Evolutionary conservation across 2,329 filamentous ascomycete genomes (phyloP).

Genomic region (Fusarium sp.): DNA sequence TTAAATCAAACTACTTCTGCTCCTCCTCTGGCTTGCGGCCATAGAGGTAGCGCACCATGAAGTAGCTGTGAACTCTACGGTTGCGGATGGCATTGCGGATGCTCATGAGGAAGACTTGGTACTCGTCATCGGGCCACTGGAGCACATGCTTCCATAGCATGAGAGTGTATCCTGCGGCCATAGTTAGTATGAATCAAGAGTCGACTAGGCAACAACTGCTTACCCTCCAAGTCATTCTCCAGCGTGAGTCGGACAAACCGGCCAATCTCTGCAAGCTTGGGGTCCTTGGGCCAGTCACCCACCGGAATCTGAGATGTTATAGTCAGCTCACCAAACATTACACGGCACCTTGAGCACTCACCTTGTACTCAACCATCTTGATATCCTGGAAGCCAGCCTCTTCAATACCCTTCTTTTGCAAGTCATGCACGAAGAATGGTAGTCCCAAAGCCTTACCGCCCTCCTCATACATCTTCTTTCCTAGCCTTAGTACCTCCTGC

Average conservation of each 20-base stretch:
- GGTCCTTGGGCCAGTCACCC: conserved; percentile 33
- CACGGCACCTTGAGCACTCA: not conserved
- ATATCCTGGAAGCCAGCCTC: conserved; percentile 33
- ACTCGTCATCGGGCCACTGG: conserved; percentile 35
- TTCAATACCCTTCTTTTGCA: conserved; percentile 25
- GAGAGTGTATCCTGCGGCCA: not conserved
- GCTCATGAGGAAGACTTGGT: conserved; percentile 35
- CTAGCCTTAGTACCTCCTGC: conserved; percentile 16
- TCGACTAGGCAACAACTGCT: fast-evolving
- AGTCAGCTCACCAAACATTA: fast-evolving
- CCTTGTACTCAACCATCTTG: conserved; percentile 36
- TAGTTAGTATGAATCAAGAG: not conserved
- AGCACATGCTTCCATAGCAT: conserved; percentile 37
- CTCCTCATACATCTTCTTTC: conserved; percentile 26
- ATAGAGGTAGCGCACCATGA: conserved; percentile 33
- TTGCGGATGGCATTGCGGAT: conserved; percentile 34
- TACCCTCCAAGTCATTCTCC: conserved; percentile 39
- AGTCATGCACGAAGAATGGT: conserved; percentile 27
- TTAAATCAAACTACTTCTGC: not conserved
- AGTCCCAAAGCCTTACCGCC: conserved; percentile 19
- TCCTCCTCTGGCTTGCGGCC: conserved; percentile 28
- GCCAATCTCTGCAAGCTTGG: conserved; percentile 26
- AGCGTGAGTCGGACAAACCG: conserved; percentile 29
- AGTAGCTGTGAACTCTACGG: conserved; percentile 32
- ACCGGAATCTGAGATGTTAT: conserved; percentile 23